A percentile compares a stretch with the other conserved stretches of the same genome.
Evolutionary conservation across 2,329 filamentous ascomycete genomes (phyloP).

Genomic region (Daldinia sp.): DNA sequence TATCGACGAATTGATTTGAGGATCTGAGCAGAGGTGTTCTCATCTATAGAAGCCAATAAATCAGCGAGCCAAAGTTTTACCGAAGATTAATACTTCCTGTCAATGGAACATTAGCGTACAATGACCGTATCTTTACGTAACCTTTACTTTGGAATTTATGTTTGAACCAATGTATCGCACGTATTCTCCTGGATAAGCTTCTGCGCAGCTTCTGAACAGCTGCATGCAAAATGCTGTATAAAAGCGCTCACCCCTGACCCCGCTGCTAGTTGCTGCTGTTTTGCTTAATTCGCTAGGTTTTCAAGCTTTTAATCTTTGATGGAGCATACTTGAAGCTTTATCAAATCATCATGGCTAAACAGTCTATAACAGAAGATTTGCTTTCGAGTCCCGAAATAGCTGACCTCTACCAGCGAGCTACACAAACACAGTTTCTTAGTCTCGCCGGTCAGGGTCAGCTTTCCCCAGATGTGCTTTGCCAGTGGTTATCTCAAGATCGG

Average conservation of each 20-base stretch:
- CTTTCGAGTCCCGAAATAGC: conserved; percentile 42
- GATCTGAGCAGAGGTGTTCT: conserved; percentile 9
- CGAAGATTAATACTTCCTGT: conserved; percentile 14
- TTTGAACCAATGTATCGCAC: conserved; percentile 4
- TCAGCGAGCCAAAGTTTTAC: background rate
- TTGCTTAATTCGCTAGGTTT: background rate
- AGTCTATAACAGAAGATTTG: conserved; percentile 41
- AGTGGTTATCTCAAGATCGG: conserved; percentile 52
- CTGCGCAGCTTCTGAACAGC: conserved; percentile 1
- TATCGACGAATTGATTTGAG: background rate
- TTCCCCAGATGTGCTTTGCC: conserved; percentile 41
- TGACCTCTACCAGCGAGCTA: conserved; percentile 48
- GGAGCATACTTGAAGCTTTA: background rate
- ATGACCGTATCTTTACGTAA: conserved; percentile 39
- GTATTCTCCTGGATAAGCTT: background rate
- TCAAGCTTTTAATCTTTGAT: background rate
- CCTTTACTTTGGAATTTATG: background rate
- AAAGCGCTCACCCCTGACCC: background rate
- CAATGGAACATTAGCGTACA: conserved; percentile 33
- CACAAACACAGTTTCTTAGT: conserved; percentile 46
- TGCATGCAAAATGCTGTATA: conserved; percentile 7
- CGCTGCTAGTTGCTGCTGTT: background rate
- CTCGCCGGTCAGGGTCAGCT: conserved; percentile 49
- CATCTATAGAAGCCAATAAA: conserved; percentile 16
- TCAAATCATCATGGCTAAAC: conserved; percentile 35